phyloP scores from a whole-genome alignment of 257 asterid genomes.

The Vinca minor region DNA sequence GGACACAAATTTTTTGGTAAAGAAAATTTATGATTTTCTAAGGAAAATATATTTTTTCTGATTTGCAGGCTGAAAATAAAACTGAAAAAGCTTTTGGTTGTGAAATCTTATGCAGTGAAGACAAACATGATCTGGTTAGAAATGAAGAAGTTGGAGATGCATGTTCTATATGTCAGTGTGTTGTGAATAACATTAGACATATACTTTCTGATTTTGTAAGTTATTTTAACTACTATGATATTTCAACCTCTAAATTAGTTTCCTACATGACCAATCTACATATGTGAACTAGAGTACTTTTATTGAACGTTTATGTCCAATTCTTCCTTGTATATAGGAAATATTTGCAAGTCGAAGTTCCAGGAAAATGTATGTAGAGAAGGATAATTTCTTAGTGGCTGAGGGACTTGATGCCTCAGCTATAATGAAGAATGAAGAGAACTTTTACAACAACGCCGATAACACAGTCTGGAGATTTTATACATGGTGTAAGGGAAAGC shows the following conservation, averaged over 20 bases:
- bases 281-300: no score
- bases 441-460: not conserved
- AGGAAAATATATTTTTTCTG: not conserved
- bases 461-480: slow-evolving; percentile 49
- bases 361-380: slow-evolving; percentile 17
- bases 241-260: no score
- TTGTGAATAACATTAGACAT: slow-evolving; percentile 29
- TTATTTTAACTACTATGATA: not conserved
- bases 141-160: slow-evolving; percentile 32
- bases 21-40: no score
- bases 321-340: slow-evolving; percentile 18
- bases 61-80: slow-evolving; percentile 23
- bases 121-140: slow-evolving; percentile 32
- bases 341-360: not conserved
- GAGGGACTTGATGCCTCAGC: slow-evolving; percentile 13
- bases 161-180: slow-evolving; percentile 30
- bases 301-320: no score
- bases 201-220: slow-evolving; percentile 47
- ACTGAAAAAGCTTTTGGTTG: not conserved
- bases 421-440: slow-evolving; percentile 8
- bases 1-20: no score
- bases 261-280: not conserved
- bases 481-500: slow-evolving; percentile 24
- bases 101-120: slow-evolving; percentile 16
- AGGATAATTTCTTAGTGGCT: not conserved